phyloP scores from a whole-genome alignment of 2,329 filamentous ascomycete species.

The Xylaria sp. region DNA sequence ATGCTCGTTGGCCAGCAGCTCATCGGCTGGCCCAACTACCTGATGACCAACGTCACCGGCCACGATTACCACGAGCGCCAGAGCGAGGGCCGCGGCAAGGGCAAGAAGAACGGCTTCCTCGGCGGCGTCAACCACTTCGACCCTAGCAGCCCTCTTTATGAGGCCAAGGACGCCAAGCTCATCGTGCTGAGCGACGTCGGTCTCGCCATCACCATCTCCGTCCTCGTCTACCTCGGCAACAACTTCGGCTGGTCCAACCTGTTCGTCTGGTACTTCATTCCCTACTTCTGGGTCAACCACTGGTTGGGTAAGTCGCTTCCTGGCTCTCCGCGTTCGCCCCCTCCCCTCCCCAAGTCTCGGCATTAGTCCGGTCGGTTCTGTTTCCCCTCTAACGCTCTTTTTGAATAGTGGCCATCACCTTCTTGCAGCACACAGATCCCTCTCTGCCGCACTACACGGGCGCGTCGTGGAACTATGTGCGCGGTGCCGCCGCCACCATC shows the following conservation, averaged over 20 bases:
- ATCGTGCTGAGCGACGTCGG: slow-evolving; percentile 89
- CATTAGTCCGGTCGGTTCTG: no score
- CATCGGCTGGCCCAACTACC: slow-evolving; percentile 90
- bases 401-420: slow-evolving; percentile 92
- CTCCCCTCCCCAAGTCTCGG: no score
- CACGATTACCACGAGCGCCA: slow-evolving; percentile 94
- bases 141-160: slow-evolving; percentile 85
- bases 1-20: slow-evolving; percentile 85
- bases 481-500: slow-evolving; percentile 92
- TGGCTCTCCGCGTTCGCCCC: neutral
- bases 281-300: slow-evolving; percentile 98
- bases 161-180: slow-evolving; percentile 86
- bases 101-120: slow-evolving; percentile 83
- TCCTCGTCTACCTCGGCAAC: slow-evolving; percentile 72
- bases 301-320: slow-evolving; percentile 81
- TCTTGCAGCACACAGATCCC: slow-evolving; percentile 95
- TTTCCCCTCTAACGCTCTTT: slow-evolving; percentile 33
- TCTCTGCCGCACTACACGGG: slow-evolving; percentile 89
- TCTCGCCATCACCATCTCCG: slow-evolving; percentile 64
- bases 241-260: slow-evolving; percentile 86
- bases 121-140: slow-evolving; percentile 94
- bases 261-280: slow-evolving; percentile 91
- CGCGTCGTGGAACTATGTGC: slow-evolving; percentile 88
- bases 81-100: slow-evolving; percentile 88
- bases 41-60: slow-evolving; percentile 89